A percentile compares a stretch with the other conserved stretches of the same genome.
Conservation (phyloP, 345 rosid species). For the Rubroshorea leprosula region DNA sequence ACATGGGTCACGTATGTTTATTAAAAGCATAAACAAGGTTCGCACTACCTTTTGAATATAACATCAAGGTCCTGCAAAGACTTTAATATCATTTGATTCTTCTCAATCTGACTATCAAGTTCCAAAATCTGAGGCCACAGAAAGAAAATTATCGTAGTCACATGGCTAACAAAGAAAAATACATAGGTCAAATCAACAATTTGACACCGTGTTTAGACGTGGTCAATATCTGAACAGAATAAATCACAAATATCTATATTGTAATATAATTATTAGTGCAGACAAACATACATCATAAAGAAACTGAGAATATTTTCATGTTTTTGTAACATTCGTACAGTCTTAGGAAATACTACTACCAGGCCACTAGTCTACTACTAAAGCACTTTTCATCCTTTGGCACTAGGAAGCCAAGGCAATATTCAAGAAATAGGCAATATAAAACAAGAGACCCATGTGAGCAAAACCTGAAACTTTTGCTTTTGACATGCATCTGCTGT, state of each 20-base stretch:
- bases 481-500: conserved; percentile 25
- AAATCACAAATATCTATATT: background rate
- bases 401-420: no score
- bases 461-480: conserved; percentile 66
- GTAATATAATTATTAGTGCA: background rate
- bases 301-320: no score
- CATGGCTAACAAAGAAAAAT: background rate
- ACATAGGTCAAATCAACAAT: no score
- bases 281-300: background rate
- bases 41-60: conserved; percentile 23
- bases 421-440: no score
- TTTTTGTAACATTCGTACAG: no score
- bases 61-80: conserved; percentile 60
- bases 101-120: conserved; percentile 65
- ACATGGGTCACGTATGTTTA: background rate
- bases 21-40: background rate
- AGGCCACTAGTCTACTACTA: no score
- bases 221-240: background rate
- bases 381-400: no score
- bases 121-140: conserved; percentile 45
- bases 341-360: no score
- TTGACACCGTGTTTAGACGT: background rate
- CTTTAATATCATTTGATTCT: conserved; percentile 51
- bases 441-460: no score
- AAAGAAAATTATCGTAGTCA: background rate